Percentiles rank a stretch among this genome's conserved stretches.
Conservation (phyloP, 2,329 filamentous ascomycete genomes). For the Colletotrichum costaricense region DNA sequence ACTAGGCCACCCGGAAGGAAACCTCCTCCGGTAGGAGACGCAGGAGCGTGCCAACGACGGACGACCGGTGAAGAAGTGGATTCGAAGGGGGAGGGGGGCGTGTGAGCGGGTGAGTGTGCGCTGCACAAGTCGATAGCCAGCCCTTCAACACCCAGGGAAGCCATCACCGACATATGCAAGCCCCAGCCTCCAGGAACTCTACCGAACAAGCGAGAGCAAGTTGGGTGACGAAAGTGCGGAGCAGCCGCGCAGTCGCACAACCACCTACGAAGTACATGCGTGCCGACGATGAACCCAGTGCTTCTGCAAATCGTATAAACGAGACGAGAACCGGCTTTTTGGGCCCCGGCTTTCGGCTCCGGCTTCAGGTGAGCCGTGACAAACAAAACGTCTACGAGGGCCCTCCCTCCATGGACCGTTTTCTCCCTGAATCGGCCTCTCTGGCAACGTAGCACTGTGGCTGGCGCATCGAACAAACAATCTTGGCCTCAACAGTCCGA, state of each 20-base stretch:
- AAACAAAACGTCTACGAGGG: not conserved
- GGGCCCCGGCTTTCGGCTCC: not conserved
- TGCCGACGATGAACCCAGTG: not conserved
- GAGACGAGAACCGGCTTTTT: slow-evolving; percentile 21
- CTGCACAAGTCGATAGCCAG: too few relatives aligned
- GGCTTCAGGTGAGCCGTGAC: not conserved
- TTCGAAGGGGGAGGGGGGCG: not conserved
- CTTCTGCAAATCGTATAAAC: not conserved
- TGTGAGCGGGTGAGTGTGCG: not conserved
- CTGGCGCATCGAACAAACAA: not conserved
- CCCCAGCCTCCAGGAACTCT: not conserved
- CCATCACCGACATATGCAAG: slow-evolving; percentile 22
- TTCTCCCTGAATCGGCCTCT: not conserved
- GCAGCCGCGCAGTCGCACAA: not conserved
- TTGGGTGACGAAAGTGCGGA: not conserved
- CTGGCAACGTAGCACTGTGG: not conserved
- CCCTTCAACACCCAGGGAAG: not conserved
- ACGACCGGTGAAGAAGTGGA: slow-evolving; percentile 34
- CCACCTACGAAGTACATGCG: not conserved
- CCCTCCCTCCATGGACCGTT: not conserved
- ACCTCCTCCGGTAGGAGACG: not conserved
- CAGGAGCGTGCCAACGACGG: not conserved
- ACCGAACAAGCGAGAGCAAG: slow-evolving; percentile 4
- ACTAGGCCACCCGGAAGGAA: slow-evolving; percentile 5
- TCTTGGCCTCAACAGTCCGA: not conserved